phyloP scores from a whole-genome alignment of 1,284 basidiomycete species.

The Paramarasmius palmivorus region DNA sequence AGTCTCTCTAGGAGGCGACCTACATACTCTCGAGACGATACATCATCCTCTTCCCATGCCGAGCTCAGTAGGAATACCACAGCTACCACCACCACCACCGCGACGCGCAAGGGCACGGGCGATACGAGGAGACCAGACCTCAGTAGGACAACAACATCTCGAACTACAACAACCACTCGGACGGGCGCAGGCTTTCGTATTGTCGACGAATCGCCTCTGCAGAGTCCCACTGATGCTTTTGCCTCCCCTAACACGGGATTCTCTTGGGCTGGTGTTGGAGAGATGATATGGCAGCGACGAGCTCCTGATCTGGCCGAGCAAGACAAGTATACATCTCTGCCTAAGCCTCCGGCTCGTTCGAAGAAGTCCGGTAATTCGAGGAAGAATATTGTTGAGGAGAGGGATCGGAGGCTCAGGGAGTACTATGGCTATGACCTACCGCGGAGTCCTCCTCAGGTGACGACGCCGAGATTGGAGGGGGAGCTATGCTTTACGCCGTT shows the following conservation, averaged over 20 bases:
- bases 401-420: not conserved
- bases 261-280: not conserved
- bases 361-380: constrained; percentile 3
- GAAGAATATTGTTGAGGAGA: not conserved
- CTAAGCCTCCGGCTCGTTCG: constrained; percentile 7
- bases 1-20: not conserved
- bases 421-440: constrained; percentile 10
- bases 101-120: not conserved
- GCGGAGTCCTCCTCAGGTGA: constrained; percentile 13
- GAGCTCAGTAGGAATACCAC: not conserved
- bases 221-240: not conserved
- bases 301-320: not conserved
- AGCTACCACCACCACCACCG: not conserved
- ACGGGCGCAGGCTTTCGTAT: constrained; percentile 13
- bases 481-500: constrained; percentile 14
- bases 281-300: not conserved
- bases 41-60: not conserved
- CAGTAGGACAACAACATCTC: constrained; percentile 5
- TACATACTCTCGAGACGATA: not conserved
- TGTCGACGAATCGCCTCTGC: constrained; percentile 13
- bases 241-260: not conserved
- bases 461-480: constrained; percentile 11
- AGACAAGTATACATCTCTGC: constrained; percentile 10
- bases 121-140: not conserved
- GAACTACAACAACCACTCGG: constrained; percentile 6